phyloP scores from a whole-genome alignment of 768 basidiomycete species.

The Suillus decipiens region DNA sequence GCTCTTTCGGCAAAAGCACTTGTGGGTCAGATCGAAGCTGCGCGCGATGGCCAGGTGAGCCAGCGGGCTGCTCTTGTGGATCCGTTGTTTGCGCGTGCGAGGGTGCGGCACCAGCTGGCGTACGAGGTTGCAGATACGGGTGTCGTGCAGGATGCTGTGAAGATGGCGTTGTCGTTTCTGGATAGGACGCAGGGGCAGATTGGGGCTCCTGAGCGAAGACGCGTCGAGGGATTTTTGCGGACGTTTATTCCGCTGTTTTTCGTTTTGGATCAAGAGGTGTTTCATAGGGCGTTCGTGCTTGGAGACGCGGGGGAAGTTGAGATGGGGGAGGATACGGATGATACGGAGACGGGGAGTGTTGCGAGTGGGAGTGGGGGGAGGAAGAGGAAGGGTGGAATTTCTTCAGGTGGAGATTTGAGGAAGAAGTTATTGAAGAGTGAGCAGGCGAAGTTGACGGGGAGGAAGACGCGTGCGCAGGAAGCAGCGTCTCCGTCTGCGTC shows the following conservation, averaged over 20 bases:
- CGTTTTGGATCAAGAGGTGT: slow-evolving; percentile 67
- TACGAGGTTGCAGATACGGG: slow-evolving; percentile 72
- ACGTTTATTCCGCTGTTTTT: slow-evolving; percentile 77
- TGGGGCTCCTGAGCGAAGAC: slow-evolving; percentile 67
- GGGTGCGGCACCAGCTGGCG: slow-evolving; percentile 77
- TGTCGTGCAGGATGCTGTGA: slow-evolving; percentile 84
- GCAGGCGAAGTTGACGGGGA: slow-evolving; percentile 68
- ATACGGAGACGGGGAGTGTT: slow-evolving; percentile 36
- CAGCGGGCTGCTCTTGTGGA: slow-evolving; percentile 63
- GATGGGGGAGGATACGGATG: slow-evolving; percentile 49
- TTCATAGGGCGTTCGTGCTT: slow-evolving; percentile 69
- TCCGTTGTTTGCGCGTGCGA: slow-evolving; percentile 55
- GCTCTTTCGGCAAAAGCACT: slow-evolving; percentile 73
- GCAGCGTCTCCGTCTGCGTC: slow-evolving; percentile 58
- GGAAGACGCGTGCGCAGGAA: slow-evolving; percentile 59
- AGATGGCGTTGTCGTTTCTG: slow-evolving; percentile 86
- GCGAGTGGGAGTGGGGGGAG: slow-evolving; percentile 38
- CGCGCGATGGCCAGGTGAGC: slow-evolving; percentile 79
- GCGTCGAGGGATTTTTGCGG: slow-evolving; percentile 82
- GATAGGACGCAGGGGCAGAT: slow-evolving; percentile 85
- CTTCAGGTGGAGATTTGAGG: slow-evolving; percentile 62
- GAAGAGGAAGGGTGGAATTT: slow-evolving; percentile 40
- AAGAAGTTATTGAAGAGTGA: slow-evolving; percentile 84
- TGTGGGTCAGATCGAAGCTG: slow-evolving; percentile 81
- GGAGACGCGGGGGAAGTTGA: slow-evolving; percentile 65